Evolutionary conservation across 805 yeast genomes (phyloP).

Genomic region (Zygotorulaspora florentina): DNA sequence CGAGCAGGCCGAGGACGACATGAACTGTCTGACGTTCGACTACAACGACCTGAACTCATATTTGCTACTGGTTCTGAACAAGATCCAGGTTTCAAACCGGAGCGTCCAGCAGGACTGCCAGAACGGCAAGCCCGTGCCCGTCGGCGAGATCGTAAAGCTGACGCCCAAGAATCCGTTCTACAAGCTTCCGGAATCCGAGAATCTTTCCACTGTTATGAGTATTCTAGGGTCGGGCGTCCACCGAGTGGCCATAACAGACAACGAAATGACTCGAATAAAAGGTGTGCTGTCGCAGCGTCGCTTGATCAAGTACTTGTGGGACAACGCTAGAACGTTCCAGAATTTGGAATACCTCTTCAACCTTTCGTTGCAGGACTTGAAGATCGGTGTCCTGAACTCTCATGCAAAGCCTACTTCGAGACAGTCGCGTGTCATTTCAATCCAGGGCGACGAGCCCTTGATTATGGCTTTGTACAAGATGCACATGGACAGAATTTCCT

Average conservation of each 20-base stretch:
- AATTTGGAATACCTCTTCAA: constrained; percentile 71
- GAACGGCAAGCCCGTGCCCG: constrained; percentile 86
- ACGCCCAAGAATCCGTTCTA: constrained; percentile 87
- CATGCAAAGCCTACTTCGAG: constrained; percentile 36
- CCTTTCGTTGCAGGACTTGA: constrained; percentile 63
- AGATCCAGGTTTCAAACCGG: constrained; percentile 41
- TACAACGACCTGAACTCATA: constrained; percentile 88
- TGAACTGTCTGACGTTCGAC: constrained; percentile 81
- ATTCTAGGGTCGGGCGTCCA: constrained; percentile 94
- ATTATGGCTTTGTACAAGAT: constrained; percentile 83
- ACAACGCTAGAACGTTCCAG: constrained; percentile 82
- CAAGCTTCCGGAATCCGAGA: constrained; percentile 65
- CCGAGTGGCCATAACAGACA: constrained; percentile 74
- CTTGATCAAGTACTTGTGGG: constrained; percentile 81
- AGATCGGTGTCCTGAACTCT: constrained; percentile 58
- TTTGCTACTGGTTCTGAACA: constrained; percentile 77
- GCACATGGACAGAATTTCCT: constrained; percentile 80
- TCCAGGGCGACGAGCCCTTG: constrained; percentile 80
- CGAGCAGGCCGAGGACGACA: constrained; percentile 47
- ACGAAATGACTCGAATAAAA: constrained; percentile 51
- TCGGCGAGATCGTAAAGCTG: constrained; percentile 76
- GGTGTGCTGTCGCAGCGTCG: constrained; percentile 93
- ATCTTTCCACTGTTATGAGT: constrained; percentile 71
- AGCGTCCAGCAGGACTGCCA: constrained; percentile 55
- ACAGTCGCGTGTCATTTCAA: constrained; percentile 61